Evolutionary conservation across 176 grass and related monocot species (phyloP).

Genomic region (Poa annua): DNA sequence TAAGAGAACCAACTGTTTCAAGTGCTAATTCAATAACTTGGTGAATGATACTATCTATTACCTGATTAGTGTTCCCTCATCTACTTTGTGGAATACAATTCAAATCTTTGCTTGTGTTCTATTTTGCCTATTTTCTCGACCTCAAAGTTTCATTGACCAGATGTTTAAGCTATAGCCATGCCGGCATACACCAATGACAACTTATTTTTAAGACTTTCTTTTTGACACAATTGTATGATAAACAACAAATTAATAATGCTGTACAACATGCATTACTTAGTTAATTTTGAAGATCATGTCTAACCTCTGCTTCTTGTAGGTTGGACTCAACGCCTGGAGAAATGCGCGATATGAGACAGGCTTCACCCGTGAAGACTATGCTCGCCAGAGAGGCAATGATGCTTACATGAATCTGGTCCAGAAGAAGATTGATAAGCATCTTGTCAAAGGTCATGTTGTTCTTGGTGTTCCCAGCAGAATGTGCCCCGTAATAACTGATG

Average conservation of each 20-base stretch:
- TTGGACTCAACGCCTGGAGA: constrained; percentile 86
- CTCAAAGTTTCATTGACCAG: not conserved
- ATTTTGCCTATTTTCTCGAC: constrained; percentile 8
- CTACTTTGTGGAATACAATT: constrained; percentile 32
- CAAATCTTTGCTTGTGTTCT: constrained; percentile 24
- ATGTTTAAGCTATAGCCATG: constrained; percentile 8
- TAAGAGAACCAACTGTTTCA: too few species aligned
- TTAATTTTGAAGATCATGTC: constrained; percentile 25
- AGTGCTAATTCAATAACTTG: too few species aligned
- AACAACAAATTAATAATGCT: not conserved
- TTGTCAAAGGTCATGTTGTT: constrained; percentile 60
- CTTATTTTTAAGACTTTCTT: not conserved
- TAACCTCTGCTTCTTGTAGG: constrained; percentile 46
- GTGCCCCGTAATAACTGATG: constrained; percentile 44
- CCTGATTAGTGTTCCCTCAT: constrained; percentile 58
- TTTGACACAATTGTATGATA: constrained; percentile 14
- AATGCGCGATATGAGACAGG: constrained; percentile 53
- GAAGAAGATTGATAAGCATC: constrained; percentile 85
- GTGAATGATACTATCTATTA: too few species aligned
- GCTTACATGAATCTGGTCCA: constrained; percentile 77
- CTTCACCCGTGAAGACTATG: constrained; percentile 86
- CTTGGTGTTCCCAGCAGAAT: constrained; percentile 57
- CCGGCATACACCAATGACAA: not conserved
- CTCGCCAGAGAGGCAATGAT: constrained; percentile 57
- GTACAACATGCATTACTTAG: constrained; percentile 7